Percentiles rank a stretch among this genome's conserved stretches.
Evolutionary conservation across 768 basidiomycete genomes (phyloP).

Genomic region (Hypholoma sublateritium): DNA sequence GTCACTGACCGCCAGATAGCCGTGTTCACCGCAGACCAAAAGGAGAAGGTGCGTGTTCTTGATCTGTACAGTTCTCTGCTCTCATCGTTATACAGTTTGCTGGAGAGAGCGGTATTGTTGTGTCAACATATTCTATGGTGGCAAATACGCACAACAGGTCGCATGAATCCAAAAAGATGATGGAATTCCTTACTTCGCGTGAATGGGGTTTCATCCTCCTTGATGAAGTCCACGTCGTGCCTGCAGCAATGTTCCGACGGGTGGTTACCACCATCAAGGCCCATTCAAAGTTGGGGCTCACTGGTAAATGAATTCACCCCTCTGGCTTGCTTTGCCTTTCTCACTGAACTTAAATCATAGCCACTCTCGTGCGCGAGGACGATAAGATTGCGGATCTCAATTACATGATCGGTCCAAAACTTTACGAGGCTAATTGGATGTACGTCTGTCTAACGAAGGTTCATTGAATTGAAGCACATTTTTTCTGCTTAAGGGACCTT

Average conservation of each 20-base stretch:
- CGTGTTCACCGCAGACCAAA: slow-evolving; percentile 96
- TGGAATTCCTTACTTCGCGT: slow-evolving; percentile 97
- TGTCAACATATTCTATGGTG: slow-evolving; percentile 99
- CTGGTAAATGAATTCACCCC: slow-evolving; percentile 53
- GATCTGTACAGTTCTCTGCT: background rate
- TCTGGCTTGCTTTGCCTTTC: background rate
- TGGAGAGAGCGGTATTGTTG: slow-evolving; percentile 95
- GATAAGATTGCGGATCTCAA: slow-evolving; percentile 98
- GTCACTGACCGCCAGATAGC: slow-evolving; percentile 96
- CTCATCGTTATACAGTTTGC: slow-evolving; percentile 63
- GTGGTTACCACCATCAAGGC: slow-evolving; percentile 99
- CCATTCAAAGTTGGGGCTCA: slow-evolving; percentile 96
- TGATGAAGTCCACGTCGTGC: slow-evolving; percentile 98
- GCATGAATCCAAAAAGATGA: slow-evolving; percentile 99
- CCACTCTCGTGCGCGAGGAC: slow-evolving; percentile 97
- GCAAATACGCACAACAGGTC: slow-evolving; percentile 98
- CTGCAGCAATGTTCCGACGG: slow-evolving; percentile 96
- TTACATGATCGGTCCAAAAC: slow-evolving; percentile 98
- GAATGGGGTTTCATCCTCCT: slow-evolving; percentile 99
- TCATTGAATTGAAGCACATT: slow-evolving; percentile 8
- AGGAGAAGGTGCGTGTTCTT: slow-evolving; percentile 72
- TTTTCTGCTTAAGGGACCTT: slow-evolving; percentile 60
- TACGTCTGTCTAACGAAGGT: slow-evolving; percentile 16
- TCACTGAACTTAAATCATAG: slow-evolving; percentile 36
- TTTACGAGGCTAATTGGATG: slow-evolving; percentile 99